These are phyloP conservation scores for Aaosphaeria arxii DNA, from an alignment of 2,329 filamentous ascomycete species.

Conservation along the genomic window DNA sequence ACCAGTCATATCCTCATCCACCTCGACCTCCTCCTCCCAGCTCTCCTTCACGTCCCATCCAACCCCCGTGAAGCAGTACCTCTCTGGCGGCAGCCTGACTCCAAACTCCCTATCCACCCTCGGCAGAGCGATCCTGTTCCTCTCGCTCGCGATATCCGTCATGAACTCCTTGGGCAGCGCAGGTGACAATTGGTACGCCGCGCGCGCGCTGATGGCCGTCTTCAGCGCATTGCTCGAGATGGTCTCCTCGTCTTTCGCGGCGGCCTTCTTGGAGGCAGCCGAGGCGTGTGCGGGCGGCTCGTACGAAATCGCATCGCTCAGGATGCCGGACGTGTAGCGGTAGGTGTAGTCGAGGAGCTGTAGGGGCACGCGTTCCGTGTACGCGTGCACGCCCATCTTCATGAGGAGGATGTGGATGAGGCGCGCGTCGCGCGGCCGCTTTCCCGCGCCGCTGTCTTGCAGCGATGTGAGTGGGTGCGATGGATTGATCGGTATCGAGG, in stretches of 20 bases:
- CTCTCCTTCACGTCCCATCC: constrained; percentile 36
- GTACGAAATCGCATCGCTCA: constrained; percentile 57
- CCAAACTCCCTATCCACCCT: constrained; percentile 55
- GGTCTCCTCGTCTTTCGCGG: constrained; percentile 29
- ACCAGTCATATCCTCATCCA: constrained; percentile 56
- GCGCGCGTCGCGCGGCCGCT: constrained; percentile 72
- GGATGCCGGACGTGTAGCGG: constrained; percentile 70
- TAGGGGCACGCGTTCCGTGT: constrained; percentile 78
- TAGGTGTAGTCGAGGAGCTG: constrained; percentile 85
- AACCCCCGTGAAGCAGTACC: constrained; percentile 47
- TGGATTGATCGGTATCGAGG: constrained; percentile 14
- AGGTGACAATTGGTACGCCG: constrained; percentile 67
- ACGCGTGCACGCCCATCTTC: constrained; percentile 73
- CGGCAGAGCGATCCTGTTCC: constrained; percentile 45
- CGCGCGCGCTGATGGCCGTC: constrained; percentile 67
- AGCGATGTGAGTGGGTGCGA: constrained; percentile 32
- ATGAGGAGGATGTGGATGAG: constrained; percentile 77
- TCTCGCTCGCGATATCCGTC: constrained; percentile 59
- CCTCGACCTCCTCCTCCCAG: constrained; percentile 65
- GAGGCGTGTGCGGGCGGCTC: constrained; percentile 19
- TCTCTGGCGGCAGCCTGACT: constrained; percentile 59
- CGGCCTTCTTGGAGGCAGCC: constrained; percentile 1
- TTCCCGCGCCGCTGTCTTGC: constrained; percentile 26
- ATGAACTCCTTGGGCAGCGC: constrained; percentile 71
- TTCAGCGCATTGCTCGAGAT: constrained; percentile 66